These are phyloP conservation scores for Marasmius fiardii DNA, from an alignment of 1,284 basidiomycete species.

Conservation along the genomic window DNA sequence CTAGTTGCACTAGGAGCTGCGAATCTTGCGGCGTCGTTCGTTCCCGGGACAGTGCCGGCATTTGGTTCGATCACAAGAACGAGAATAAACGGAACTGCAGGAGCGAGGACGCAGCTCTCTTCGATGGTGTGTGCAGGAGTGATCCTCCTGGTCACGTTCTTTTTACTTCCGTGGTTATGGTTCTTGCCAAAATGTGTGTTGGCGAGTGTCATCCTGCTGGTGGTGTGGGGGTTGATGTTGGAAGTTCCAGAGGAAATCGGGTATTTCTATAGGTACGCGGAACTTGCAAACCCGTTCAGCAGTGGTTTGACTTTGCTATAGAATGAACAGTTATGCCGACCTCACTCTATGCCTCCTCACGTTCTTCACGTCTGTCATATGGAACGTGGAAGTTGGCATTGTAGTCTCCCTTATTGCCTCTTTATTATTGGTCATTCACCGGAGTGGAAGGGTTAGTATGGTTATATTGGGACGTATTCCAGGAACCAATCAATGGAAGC, in stretches of 20 bases:
- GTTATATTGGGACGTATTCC: constrained; percentile 65
- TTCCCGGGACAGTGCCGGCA: constrained; percentile 85
- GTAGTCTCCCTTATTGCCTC: constrained; percentile 83
- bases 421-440: constrained; percentile 82
- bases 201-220: constrained; percentile 70
- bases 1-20: constrained; percentile 83
- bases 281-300: constrained; percentile 1
- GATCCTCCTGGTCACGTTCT: constrained; percentile 83
- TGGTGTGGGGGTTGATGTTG: constrained; percentile 81
- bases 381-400: constrained; percentile 82
- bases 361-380: constrained; percentile 35
- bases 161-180: constrained; percentile 77
- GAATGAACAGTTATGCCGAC: constrained; percentile 88
- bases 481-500: constrained; percentile 80
- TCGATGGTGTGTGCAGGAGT: constrained; percentile 75
- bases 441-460: constrained; percentile 70
- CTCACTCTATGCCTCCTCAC: constrained; percentile 17
- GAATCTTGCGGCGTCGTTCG: constrained; percentile 76
- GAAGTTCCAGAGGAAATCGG: constrained; percentile 85
- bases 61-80: constrained; percentile 88
- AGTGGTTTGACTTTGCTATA: constrained; percentile 23
- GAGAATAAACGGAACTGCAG: constrained; percentile 83
- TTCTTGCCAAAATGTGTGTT: constrained; percentile 82
- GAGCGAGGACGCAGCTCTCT: constrained; percentile 86
- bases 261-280: constrained; percentile 74